Evolutionary conservation across 805 yeast species (phyloP).

Genomic region (Ogataea naganishii): DNA sequence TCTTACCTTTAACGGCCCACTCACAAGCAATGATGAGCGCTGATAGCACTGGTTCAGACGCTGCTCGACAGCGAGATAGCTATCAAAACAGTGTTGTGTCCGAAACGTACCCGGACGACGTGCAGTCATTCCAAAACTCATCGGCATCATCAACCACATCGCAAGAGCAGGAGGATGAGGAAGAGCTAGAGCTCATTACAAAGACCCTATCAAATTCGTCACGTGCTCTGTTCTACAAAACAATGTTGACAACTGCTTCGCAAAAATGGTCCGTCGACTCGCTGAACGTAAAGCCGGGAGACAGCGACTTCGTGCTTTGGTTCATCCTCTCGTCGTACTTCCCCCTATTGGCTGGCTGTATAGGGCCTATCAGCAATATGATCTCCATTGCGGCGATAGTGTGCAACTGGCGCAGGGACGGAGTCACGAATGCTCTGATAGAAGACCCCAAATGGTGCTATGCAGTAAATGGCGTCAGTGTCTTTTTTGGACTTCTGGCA

Average conservation of each 20-base stretch:
- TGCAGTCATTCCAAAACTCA: no score
- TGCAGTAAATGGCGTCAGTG: constrained; percentile 52
- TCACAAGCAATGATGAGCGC: no score
- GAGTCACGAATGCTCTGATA: constrained; percentile 9
- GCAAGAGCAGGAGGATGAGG: no score
- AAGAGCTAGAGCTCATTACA: no score
- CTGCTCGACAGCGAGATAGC: no score
- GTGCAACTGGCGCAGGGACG: constrained; percentile 47
- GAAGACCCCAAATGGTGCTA: constrained; percentile 37
- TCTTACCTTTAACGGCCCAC: no score
- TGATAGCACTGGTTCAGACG: no score
- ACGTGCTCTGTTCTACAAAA: constrained; percentile 13
- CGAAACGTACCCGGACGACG: no score
- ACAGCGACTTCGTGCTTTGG: constrained; percentile 36
- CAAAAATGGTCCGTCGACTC: constrained; percentile 21
- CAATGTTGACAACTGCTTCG: constrained; percentile 14
- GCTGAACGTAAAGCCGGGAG: constrained; percentile 24
- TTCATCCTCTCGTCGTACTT: constrained; percentile 57
- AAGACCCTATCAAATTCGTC: no score
- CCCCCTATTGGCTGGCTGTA: constrained; percentile 69
- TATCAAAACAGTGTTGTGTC: no score
- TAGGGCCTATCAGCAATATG: constrained; percentile 74
- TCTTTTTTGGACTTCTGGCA: constrained; percentile 57
- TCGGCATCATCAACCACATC: no score
- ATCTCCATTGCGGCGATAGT: constrained; percentile 64